These are phyloP conservation scores for Aristolochia californica DNA, from an alignment of 164 flowering plant species.

Conservation along the genomic window DNA sequence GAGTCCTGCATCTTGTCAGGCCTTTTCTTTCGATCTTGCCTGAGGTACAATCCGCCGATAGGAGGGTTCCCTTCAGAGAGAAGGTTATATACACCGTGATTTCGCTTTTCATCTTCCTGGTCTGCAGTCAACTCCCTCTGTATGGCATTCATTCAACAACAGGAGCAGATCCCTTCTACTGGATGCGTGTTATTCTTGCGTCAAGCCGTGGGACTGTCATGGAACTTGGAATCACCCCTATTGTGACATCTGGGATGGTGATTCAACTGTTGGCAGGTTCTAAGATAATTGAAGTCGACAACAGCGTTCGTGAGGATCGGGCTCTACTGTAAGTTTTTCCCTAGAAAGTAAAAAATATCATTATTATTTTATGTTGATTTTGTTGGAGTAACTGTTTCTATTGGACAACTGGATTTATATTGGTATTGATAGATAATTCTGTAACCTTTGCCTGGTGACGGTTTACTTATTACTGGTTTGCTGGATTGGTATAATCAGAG, in stretches of 20 bases:
- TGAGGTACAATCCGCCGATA: slow-evolving; percentile 40
- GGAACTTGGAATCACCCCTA: slow-evolving; percentile 55
- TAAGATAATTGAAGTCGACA: slow-evolving; percentile 41
- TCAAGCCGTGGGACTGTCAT: slow-evolving; percentile 56
- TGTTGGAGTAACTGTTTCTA: too few relatives aligned
- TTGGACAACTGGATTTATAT: too few relatives aligned
- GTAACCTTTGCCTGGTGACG: too few relatives aligned
- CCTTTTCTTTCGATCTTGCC: slow-evolving; percentile 44
- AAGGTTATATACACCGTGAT: slow-evolving; percentile 47
- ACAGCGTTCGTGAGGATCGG: slow-evolving; percentile 41
- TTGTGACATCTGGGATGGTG: slow-evolving; percentile 47
- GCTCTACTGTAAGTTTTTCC: slow-evolving; percentile 32
- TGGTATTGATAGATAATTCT: too few relatives aligned
- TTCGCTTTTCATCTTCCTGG: slow-evolving; percentile 41
- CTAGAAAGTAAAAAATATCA: too few relatives aligned
- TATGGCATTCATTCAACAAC: slow-evolving; percentile 55
- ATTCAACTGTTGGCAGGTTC: slow-evolving; percentile 52
- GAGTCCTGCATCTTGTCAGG: slow-evolving; percentile 41
- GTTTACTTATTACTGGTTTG: too few relatives aligned
- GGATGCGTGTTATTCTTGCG: slow-evolving; percentile 56
- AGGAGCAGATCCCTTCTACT: slow-evolving; percentile 47
- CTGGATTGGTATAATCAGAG: too few relatives aligned
- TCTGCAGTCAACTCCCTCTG: slow-evolving; percentile 50
- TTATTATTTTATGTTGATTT: too few relatives aligned
- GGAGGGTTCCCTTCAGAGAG: slow-evolving; percentile 46